Evolutionary conservation across 768 basidiomycete genomes (phyloP).

Genomic region (Trametes maxima): DNA sequence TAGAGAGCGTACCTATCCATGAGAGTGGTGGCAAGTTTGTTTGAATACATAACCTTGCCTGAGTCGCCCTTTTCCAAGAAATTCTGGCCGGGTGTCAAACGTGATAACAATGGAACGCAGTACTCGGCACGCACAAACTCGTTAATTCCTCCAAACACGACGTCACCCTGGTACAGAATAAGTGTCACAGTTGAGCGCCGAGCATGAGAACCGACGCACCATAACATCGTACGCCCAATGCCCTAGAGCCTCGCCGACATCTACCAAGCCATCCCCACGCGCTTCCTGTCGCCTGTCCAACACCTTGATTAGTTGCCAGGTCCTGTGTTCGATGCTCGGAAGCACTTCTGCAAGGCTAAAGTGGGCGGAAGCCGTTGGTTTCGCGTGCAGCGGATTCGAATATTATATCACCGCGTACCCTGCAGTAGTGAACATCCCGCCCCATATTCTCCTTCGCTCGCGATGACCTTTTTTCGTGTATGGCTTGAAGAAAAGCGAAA

Average conservation of each 20-base stretch:
- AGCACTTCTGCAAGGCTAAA: background rate
- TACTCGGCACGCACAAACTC: background rate
- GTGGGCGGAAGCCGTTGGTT: background rate
- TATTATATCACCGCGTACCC: background rate
- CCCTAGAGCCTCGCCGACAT: conserved; percentile 16
- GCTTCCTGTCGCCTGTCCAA: background rate
- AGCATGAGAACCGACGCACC: conserved; percentile 15
- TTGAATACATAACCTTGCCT: background rate
- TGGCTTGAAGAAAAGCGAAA: background rate
- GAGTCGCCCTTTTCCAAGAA: background rate
- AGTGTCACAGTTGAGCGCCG: background rate
- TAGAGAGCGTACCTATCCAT: background rate
- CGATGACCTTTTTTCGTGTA: background rate
- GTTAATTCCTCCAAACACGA: background rate
- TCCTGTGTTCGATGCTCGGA: background rate
- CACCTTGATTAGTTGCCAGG: background rate
- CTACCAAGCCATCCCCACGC: conserved; percentile 14
- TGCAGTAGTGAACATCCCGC: background rate
- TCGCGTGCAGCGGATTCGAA: background rate
- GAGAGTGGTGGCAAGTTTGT: background rate
- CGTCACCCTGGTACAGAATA: background rate
- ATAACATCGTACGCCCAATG: conserved; percentile 32
- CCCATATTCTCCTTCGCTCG: background rate
- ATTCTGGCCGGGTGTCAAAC: background rate
- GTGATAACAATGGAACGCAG: background rate